Evolutionary conservation across 2,329 filamentous ascomycete genomes (phyloP).

Genomic region (Alternaria triticina): DNA sequence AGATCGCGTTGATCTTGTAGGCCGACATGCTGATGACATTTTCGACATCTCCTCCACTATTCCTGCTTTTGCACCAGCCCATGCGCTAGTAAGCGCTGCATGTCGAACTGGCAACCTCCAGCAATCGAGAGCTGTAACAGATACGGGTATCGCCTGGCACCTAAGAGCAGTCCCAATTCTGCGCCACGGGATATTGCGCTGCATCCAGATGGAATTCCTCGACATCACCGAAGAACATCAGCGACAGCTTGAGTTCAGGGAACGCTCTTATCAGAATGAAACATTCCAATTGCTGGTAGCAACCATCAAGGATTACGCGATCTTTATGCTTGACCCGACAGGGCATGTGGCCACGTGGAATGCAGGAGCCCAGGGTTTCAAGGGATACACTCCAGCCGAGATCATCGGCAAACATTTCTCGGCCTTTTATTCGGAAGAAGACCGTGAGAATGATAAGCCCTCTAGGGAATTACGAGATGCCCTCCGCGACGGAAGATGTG

Average conservation of each 20-base stretch:
- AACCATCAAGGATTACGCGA: constrained; percentile 67
- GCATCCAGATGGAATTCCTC: constrained; percentile 53
- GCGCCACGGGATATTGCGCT: constrained; percentile 48
- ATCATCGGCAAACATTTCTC: constrained; percentile 66
- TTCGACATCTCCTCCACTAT: constrained; percentile 42
- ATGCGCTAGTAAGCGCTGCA: constrained; percentile 48
- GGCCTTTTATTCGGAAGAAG: constrained; percentile 61
- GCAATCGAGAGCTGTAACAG: constrained; percentile 41
- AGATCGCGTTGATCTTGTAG: constrained; percentile 45
- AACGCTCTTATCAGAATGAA: constrained; percentile 56
- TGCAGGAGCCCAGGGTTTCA: constrained; percentile 61
- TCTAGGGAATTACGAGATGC: constrained; percentile 59
- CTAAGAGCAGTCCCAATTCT: constrained; percentile 54
- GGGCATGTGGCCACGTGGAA: constrained; percentile 67
- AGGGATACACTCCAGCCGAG: constrained; percentile 62
- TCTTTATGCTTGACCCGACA: constrained; percentile 65
- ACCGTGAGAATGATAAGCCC: constrained; percentile 58
- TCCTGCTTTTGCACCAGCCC: constrained; percentile 46
- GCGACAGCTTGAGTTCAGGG: constrained; percentile 50
- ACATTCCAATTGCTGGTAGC: constrained; percentile 67
- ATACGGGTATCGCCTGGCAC: constrained; percentile 35
- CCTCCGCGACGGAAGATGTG: constrained; percentile 61
- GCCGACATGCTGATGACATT: constrained; percentile 50
- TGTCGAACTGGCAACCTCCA: constrained; percentile 45
- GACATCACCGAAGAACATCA: constrained; percentile 44